A percentile compares a stretch with the other conserved stretches of the same genome.
Conservation (phyloP, 768 basidiomycete species). For the Psilocybe sp. region DNA sequence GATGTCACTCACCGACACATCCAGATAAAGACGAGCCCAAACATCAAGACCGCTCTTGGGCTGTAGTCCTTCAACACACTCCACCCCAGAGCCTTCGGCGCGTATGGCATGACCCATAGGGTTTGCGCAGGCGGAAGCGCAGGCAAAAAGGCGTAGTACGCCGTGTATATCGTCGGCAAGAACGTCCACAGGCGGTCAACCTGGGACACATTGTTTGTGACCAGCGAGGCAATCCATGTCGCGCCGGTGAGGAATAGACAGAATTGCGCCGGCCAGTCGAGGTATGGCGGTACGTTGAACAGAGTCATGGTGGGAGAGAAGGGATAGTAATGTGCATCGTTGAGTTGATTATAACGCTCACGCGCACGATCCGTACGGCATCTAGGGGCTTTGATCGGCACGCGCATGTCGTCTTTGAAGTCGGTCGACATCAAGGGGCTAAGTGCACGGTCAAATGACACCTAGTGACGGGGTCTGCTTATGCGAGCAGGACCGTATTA, state of each 20-base stretch:
- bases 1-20: slow-evolving; percentile 47
- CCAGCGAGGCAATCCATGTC: slow-evolving; percentile 58
- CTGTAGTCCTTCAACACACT: slow-evolving; percentile 48
- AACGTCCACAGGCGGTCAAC: slow-evolving; percentile 85
- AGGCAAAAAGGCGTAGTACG: slow-evolving; percentile 79
- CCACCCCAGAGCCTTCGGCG: slow-evolving; percentile 46
- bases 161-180: slow-evolving; percentile 77
- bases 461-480: too few relatives aligned
- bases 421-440: too few relatives aligned
- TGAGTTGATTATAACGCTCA: not conserved
- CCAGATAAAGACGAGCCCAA: slow-evolving; percentile 66
- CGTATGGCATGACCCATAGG: slow-evolving; percentile 48
- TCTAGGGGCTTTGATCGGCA: not conserved
- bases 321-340: not conserved
- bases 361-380: slow-evolving; percentile 3
- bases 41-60: slow-evolving; percentile 73
- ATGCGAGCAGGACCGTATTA: too few relatives aligned
- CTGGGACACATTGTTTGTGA: slow-evolving; percentile 81
- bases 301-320: slow-evolving; percentile 20
- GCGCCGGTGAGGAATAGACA: slow-evolving; percentile 44
- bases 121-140: slow-evolving; percentile 44
- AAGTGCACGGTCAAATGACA: too few relatives aligned
- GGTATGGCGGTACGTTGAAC: slow-evolving; percentile 31
- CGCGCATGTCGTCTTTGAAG: not conserved
- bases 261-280: slow-evolving; percentile 65